These are phyloP conservation scores for Daldinia bambusicola DNA, from an alignment of 495 filamentous ascomycete species.

Conservation along the genomic window DNA sequence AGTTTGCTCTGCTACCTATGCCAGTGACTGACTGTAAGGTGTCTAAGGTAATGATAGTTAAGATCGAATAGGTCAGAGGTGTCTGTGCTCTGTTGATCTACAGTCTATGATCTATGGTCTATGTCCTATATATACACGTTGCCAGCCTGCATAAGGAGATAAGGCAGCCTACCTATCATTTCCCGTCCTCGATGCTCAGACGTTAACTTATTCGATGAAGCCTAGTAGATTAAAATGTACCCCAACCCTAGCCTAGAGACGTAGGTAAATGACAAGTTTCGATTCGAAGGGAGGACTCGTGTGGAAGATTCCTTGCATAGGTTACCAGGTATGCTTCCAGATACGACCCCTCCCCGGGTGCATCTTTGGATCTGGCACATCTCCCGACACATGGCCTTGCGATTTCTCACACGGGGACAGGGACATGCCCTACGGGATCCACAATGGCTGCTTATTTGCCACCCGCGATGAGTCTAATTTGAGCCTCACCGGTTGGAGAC, in stretches of 20 bases:
- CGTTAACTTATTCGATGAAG: background rate
- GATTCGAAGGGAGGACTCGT: background rate
- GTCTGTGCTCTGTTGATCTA: no score
- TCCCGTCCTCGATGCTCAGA: background rate
- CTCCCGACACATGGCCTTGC: background rate
- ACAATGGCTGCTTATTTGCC: background rate
- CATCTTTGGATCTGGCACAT: conserved; percentile 3
- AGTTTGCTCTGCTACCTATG: background rate
- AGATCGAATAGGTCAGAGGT: no score
- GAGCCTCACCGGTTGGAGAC: background rate
- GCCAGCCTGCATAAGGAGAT: background rate
- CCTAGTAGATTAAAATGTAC: background rate
- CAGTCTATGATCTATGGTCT: background rate
- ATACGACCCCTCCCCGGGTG: background rate
- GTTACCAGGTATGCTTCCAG: background rate
- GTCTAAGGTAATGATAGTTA: no score
- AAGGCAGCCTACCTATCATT: background rate
- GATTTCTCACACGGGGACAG: background rate
- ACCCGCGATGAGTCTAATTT: background rate
- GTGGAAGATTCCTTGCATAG: conserved; percentile 2
- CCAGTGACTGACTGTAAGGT: background rate
- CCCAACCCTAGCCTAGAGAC: background rate
- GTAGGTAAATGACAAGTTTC: background rate
- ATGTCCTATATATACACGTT: conserved; percentile 2
- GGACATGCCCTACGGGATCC: background rate